Conservation (phyloP, 495 filamentous ascomycete genomes). For the Haplographium delicatum region DNA sequence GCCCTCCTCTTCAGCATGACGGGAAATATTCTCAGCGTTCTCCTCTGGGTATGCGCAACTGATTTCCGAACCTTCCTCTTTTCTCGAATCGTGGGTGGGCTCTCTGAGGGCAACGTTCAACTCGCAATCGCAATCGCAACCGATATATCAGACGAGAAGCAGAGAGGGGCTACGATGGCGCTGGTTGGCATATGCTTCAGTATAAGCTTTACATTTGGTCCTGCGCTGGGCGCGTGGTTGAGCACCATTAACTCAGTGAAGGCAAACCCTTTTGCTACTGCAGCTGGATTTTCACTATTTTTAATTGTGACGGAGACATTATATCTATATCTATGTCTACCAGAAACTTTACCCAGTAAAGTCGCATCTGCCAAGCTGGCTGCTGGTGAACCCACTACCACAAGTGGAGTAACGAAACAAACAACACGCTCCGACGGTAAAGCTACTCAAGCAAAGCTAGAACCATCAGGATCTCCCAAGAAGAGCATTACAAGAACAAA, state of each 20-base stretch:
- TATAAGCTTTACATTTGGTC: conserved; percentile 94
- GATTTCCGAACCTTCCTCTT: conserved; percentile 96
- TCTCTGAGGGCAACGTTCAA: conserved; percentile 97
- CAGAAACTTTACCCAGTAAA: conserved; percentile 74
- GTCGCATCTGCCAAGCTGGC: conserved; percentile 24
- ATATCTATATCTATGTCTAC: conserved; percentile 82
- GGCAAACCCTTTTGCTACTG: conserved; percentile 88
- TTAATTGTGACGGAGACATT: conserved; percentile 80
- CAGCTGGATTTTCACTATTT: conserved; percentile 76
- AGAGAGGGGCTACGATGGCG: conserved; percentile 86
- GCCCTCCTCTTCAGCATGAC: conserved; percentile 89
- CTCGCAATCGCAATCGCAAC: conserved; percentile 95
- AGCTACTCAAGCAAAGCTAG: conserved; percentile 8
- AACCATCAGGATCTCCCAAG: conserved; percentile 4
- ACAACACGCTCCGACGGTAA: conserved; percentile 7
- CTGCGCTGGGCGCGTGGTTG: conserved; percentile 81
- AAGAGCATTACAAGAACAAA: conserved; percentile 54
- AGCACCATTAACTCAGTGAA: conserved; percentile 67
- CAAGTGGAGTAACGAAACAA: conserved; percentile 24
- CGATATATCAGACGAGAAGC: conserved; percentile 80
- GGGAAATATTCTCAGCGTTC: conserved; percentile 89
- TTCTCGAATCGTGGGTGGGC: conserved; percentile 82
- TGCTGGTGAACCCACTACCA: conserved; percentile 18
- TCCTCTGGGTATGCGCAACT: conserved; percentile 77
- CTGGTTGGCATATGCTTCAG: conserved; percentile 95